These are phyloP conservation scores for Viola pubescens DNA, from an alignment of 441 rosid genomes.

Conservation along the genomic window DNA sequence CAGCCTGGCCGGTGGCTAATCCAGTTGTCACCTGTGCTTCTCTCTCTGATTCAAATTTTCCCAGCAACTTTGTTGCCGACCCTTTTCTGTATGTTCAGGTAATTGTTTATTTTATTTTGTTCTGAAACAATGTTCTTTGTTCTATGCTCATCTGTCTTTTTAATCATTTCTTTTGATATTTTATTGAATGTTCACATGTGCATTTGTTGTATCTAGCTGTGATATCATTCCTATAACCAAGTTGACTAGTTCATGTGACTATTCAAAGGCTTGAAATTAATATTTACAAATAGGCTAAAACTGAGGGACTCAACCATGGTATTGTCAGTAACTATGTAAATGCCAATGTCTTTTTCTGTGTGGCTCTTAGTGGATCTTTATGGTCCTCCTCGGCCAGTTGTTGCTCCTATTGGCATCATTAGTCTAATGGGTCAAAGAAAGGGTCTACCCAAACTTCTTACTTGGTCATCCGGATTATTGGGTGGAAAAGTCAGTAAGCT, in stretches of 20 bases:
- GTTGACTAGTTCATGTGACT: background rate
- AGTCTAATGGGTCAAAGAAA: no score
- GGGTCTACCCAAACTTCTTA: no score
- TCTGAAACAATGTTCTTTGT: background rate
- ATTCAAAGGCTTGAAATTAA: background rate
- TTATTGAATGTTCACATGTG: background rate
- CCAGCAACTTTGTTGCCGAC: slow-evolving; percentile 90
- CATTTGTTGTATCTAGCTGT: background rate
- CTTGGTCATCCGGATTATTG: no score
- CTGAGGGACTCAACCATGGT: background rate
- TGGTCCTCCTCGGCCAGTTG: no score
- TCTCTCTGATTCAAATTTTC: slow-evolving; percentile 58
- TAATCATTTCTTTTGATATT: background rate
- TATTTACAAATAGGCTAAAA: background rate
- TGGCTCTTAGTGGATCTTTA: background rate
- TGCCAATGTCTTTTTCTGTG: background rate
- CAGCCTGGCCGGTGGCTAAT: slow-evolving; percentile 93
- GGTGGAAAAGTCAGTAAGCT: no score
- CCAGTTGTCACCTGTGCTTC: slow-evolving; percentile 89
- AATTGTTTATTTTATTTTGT: slow-evolving; percentile 6
- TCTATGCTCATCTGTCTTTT: background rate
- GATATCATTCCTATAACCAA: background rate
- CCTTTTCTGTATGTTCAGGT: slow-evolving; percentile 89
- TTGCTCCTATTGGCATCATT: no score
- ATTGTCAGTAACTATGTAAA: background rate